These are phyloP conservation scores for Licmophora abbreviata DNA, from an alignment of 108 stramenopile genomes.

Conservation along the genomic window DNA sequence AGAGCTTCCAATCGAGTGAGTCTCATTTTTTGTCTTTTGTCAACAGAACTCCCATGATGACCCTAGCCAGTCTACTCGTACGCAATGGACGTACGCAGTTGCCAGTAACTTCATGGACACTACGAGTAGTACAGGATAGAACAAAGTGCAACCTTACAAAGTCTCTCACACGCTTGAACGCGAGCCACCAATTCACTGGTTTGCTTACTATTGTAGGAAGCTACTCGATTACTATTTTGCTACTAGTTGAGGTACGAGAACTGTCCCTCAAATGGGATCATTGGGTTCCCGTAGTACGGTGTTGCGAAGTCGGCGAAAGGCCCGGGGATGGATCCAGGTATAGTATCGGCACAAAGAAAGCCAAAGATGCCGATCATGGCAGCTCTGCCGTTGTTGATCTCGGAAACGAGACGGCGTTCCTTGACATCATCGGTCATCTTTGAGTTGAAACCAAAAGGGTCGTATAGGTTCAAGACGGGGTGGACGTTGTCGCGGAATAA, in stretches of 20 bases:
- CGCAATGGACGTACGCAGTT: no score
- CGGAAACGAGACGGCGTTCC: conserved; percentile 38
- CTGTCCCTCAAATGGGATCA: conserved; percentile 66
- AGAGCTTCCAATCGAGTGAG: no score
- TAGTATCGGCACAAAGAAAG: conserved; percentile 40
- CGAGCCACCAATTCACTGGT: no score
- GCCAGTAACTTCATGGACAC: no score
- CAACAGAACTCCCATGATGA: no score
- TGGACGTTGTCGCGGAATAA: conserved; percentile 47
- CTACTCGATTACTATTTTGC: conserved; percentile 3
- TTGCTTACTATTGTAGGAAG: not conserved
- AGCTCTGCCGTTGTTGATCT: conserved; percentile 57
- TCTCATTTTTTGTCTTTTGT: no score
- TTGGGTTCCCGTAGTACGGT: conserved; percentile 46
- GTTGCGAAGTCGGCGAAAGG: conserved; percentile 36
- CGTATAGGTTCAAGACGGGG: conserved; percentile 38
- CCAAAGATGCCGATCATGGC: conserved; percentile 64
- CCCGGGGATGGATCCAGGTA: conserved; percentile 51
- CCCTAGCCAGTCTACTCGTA: no score
- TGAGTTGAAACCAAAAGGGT: conserved; percentile 59
- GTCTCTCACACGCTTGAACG: no score
- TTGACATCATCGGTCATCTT: conserved; percentile 46
- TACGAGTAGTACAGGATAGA: no score
- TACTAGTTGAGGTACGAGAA: conserved; percentile 62
- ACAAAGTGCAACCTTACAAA: no score